phyloP scores from a whole-genome alignment of 352 stramenopile genomes.

The Salisapilia sapeloensis region DNA sequence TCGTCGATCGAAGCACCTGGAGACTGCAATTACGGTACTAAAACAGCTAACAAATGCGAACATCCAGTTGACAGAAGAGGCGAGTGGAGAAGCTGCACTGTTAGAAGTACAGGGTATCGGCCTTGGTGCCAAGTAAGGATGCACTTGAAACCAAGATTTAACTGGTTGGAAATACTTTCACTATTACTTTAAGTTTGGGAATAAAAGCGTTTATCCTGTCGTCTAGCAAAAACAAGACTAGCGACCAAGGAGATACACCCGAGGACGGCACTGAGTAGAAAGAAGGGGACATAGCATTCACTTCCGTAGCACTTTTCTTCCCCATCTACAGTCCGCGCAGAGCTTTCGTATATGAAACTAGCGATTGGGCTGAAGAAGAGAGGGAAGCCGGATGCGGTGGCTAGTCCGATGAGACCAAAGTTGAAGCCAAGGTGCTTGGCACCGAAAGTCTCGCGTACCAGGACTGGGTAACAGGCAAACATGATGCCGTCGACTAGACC shows the following conservation, averaged over 20 bases:
- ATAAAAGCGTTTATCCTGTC: no score
- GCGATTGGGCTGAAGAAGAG: slow-evolving; percentile 60
- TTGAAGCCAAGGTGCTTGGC: slow-evolving; percentile 71
- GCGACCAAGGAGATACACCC: slow-evolving; percentile 26
- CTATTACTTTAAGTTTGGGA: no score
- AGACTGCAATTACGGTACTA: no score
- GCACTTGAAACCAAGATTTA: no score
- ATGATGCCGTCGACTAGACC: slow-evolving; percentile 62
- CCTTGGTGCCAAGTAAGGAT: no score
- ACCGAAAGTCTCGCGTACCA: slow-evolving; percentile 68
- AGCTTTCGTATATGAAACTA: slow-evolving; percentile 50
- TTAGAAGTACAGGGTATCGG: no score
- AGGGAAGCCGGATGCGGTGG: slow-evolving; percentile 70
- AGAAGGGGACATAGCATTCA: slow-evolving; percentile 47
- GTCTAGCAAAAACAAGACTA: slow-evolving; percentile 29
- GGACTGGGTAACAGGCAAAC: slow-evolving; percentile 65
- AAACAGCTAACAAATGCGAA: no score
- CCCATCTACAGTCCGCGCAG: slow-evolving; percentile 7
- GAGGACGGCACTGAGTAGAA: slow-evolving; percentile 29
- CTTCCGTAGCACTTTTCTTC: slow-evolving; percentile 37
- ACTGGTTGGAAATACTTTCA: no score
- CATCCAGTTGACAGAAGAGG: no score
- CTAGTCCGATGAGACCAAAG: slow-evolving; percentile 61
- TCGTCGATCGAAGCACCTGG: slow-evolving; percentile 28
- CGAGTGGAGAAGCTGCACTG: no score